Evolutionary conservation across 2,329 filamentous ascomycete genomes (phyloP), one percentile per base, ranked within the genome.

Genomic region (Ustulina deusta): DNA sequence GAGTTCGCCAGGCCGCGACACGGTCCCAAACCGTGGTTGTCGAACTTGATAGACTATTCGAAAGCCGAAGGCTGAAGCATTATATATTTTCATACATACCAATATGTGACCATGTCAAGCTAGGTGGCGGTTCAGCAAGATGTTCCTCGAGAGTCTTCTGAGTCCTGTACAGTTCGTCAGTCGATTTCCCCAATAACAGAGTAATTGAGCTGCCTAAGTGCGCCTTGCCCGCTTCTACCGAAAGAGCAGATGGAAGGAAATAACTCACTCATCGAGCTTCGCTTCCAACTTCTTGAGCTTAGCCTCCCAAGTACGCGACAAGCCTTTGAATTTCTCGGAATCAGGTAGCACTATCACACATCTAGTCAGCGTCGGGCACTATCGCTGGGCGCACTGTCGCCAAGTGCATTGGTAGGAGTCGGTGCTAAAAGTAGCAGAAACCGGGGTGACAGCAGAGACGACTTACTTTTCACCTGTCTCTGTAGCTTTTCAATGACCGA

Each of bases 401-500:
- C 3, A n/a, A 36, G 55, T 13, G 25, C n/a, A 22, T 42, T 10
- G 48, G 60, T 20, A 38, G 17, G 15, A 10, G 27, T n/a, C 15
- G 36, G 15, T 40, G 25, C 20, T 25, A 29, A 62, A 57, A 13
- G 29, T 17, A 4, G n/a, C 17, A 9, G 42, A n/a, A 6, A 42
- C 9, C 3, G 6, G 20, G 17, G 6, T 25, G 6, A 22, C 2
- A 42, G 38, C 4, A 22, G 46, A 20, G 11, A 22, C 9, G 22
- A 57, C 69, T 66, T 60, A 73, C 71, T 70, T 46, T 73, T 74
- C 60, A 76, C 69, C 49, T 73, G 72, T 58, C 69, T 70, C 63
- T 72, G 68, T 22, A 76, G 61, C 46, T 71, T 74, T 60, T 76
- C 74, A 25, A 76, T 70, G 9, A 72, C 66, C 1, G 69, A 65